Percentiles rank a stretch among this genome's conserved stretches.
Evolutionary conservation across 768 basidiomycete species (phyloP).

Genomic region (Rhodocollybia butyracea): DNA sequence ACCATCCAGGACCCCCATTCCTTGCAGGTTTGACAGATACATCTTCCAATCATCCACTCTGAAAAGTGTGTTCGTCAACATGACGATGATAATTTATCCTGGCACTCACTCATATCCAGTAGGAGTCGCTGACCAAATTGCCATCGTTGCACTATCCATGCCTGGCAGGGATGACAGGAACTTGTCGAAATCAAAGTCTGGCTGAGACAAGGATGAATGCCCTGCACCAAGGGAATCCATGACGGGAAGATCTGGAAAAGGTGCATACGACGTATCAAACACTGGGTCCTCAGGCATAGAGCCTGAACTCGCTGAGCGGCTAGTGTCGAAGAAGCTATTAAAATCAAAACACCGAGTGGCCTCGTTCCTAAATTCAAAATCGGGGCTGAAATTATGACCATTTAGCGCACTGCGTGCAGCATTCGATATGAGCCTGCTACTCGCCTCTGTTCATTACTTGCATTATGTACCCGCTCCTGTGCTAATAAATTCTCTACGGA

Average conservation of each 20-base stretch:
- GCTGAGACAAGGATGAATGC: background rate
- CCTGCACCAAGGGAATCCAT: background rate
- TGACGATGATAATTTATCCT: conserved; percentile 3
- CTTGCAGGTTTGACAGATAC: conserved; percentile 37
- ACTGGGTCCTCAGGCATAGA: background rate
- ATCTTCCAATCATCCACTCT: conserved; percentile 43
- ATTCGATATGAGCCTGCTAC: background rate
- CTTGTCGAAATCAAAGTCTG: conserved; percentile 9
- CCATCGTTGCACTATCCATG: conserved; percentile 48
- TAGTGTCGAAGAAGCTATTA: background rate
- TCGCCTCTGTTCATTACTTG: background rate
- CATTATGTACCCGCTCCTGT: background rate
- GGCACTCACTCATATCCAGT: conserved; percentile 61
- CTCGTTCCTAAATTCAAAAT: conserved; percentile 1
- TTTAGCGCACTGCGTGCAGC: background rate
- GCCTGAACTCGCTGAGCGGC: background rate
- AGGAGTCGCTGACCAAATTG: conserved; percentile 63
- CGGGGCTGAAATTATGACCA: conserved; percentile 1
- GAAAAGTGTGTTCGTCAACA: background rate
- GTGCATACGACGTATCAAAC: background rate
- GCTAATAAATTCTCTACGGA: background rate
- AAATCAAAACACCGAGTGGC: background rate
- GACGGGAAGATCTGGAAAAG: background rate
- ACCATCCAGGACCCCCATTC: background rate
- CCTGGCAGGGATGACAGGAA: conserved; percentile 21